phyloP scores from a whole-genome alignment of 768 basidiomycete species.

The Flagelloscypha sp. region DNA sequence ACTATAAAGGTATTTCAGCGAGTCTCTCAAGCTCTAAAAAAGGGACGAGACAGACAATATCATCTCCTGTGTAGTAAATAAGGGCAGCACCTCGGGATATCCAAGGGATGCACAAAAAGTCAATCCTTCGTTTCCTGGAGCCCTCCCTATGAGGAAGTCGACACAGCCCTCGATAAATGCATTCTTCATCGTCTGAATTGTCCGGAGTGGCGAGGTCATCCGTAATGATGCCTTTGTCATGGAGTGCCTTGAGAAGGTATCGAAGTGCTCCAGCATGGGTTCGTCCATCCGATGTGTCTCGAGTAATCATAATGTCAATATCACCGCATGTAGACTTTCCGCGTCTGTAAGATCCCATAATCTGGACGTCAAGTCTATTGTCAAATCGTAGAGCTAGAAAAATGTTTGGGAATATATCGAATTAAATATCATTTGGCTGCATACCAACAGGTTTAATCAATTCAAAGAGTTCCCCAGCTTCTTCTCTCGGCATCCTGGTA shows the following conservation, averaged over 20 bases:
- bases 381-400: slow-evolving; percentile 61
- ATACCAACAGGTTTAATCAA: slow-evolving; percentile 65
- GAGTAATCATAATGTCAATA: slow-evolving; percentile 84
- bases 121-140: slow-evolving; percentile 62
- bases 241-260: slow-evolving; percentile 49
- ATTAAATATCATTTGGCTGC: slow-evolving; percentile 8
- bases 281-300: slow-evolving; percentile 59
- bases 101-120: slow-evolving; percentile 81
- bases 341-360: slow-evolving; percentile 91
- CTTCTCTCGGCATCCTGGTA: slow-evolving; percentile 73
- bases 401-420: neutral
- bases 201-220: slow-evolving; percentile 73
- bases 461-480: slow-evolving; percentile 68
- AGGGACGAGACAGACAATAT: slow-evolving; percentile 53
- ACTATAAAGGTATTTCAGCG: slow-evolving; percentile 45
- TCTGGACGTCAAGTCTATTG: slow-evolving; percentile 61
- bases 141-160: slow-evolving; percentile 34
- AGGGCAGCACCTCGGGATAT: slow-evolving; percentile 71
- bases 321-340: slow-evolving; percentile 83
- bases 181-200: slow-evolving; percentile 59
- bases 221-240: slow-evolving; percentile 53
- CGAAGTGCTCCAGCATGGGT: slow-evolving; percentile 65
- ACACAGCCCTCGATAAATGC: slow-evolving; percentile 78
- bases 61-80: slow-evolving; percentile 93
- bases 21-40: too few relatives aligned